These are phyloP conservation scores for Ambrosia hybrid DNA, from an alignment of 140 eudicot genomes.

Conservation along the genomic window DNA sequence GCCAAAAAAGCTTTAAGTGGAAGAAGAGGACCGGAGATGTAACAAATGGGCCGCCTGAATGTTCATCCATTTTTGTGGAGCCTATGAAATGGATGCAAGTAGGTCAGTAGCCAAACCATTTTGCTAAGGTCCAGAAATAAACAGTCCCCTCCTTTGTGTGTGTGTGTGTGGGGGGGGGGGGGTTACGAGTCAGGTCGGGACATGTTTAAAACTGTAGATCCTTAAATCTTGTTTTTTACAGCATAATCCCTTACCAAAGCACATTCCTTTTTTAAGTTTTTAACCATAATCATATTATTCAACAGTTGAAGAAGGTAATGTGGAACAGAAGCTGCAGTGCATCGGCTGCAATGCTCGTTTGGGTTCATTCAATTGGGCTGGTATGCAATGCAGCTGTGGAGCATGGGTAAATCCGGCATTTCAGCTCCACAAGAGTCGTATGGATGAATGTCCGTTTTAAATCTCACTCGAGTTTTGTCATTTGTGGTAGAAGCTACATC, in stretches of 20 bases:
- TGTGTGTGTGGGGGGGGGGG: too few species aligned
- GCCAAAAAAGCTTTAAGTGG: conserved; percentile 68
- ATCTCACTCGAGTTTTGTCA: too few species aligned
- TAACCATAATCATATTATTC: not conserved
- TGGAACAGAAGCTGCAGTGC: conserved; percentile 78
- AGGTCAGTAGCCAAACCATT: conserved; percentile 34
- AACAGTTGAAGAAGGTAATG: conserved; percentile 71
- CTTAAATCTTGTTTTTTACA: not conserved
- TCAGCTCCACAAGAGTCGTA: conserved; percentile 77
- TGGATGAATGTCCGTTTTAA: conserved; percentile 65
- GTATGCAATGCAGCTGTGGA: conserved; percentile 90
- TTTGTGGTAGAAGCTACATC: conserved; percentile 10
- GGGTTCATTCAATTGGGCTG: conserved; percentile 86
- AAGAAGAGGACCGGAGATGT: conserved; percentile 48
- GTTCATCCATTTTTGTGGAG: conserved; percentile 88
- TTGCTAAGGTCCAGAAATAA: not conserved
- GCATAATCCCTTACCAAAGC: not conserved
- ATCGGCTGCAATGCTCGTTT: conserved; percentile 78
- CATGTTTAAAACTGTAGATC: not conserved
- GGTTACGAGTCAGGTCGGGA: not conserved
- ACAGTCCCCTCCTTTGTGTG: too few species aligned
- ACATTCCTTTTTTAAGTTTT: not conserved
- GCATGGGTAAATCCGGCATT: conserved; percentile 92
- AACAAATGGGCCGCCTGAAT: conserved; percentile 40
- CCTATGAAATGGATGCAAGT: conserved; percentile 98